Evolutionary conservation across 75 land plant genomes (phyloP), one percentile per base, ranked within the genome.

Genomic region (Picea sitchensis): DNA sequence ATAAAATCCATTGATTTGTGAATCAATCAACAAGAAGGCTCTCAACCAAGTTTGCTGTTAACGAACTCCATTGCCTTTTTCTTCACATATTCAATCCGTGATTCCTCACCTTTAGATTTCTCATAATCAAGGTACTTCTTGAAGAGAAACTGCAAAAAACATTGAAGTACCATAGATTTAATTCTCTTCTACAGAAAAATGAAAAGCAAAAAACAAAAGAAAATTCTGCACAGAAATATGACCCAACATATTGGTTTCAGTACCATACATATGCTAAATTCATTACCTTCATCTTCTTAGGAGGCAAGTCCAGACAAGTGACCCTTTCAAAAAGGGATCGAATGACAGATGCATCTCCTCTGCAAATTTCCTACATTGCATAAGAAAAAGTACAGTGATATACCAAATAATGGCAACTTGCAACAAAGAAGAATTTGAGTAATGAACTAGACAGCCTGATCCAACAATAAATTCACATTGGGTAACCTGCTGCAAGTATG

Each of bases 281-380:
- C 30, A 15, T 18, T 54, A 75, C 99, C 95, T 93, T 95, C 98
- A 97, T 97, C 61, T 95, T 97, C 63, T 90, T 92, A 0, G 95
- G 86, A 20, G 91, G 88, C 61, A 97, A 89, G 11, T 85, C 91
- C 62, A 97, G 83, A 79, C 91, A 89, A 21, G 77, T 93, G 1
- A 91, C 94, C 77, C 98, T 86, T 84, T 97, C 99, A 88, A 97
- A 97, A 34, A 97, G 84, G 59, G 93, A 85, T n/a, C 99, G 93
- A 51, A 91, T 86, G 11, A 88, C 68, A 62, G 92, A 85, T 12
- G 20, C 63, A 68, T 95, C 98, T 21, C 94, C 94, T 64, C 85
- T 59, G 14, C 91, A 84, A 60, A 95, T 93, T 72, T 97, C 99
- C 99, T 97, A 84, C 56, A 51, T 51, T 11, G 11, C 56, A 51